phyloP scores from a whole-genome alignment of 345 rosid genomes.

The Populus euphratica region DNA sequence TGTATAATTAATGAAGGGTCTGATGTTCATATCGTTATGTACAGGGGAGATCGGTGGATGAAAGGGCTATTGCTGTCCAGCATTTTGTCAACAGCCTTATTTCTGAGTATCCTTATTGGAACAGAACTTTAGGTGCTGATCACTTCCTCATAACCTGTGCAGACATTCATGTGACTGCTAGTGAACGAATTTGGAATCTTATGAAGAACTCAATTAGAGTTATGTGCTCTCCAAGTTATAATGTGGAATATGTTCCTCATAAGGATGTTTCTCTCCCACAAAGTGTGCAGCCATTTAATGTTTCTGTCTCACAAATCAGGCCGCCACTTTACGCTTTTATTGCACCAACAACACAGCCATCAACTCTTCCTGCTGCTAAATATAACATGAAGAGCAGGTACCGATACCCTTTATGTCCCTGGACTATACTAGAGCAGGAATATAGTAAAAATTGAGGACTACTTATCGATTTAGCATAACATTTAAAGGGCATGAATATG shows the following conservation, averaged over 20 bases:
- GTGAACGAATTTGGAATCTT: background rate
- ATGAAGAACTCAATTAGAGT: constrained; percentile 23
- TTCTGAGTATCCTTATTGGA: constrained; percentile 23
- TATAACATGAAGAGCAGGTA: constrained; percentile 16
- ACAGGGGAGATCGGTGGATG: constrained; percentile 3
- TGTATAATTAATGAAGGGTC: too few relatives aligned
- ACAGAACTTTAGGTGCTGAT: constrained; percentile 23
- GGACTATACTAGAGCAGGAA: background rate
- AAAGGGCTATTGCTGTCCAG: background rate
- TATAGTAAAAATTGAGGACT: background rate
- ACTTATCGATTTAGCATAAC: too few relatives aligned
- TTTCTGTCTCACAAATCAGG: constrained; percentile 17
- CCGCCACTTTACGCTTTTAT: constrained; percentile 9
- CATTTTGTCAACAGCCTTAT: constrained; percentile 9
- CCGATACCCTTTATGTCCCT: background rate
- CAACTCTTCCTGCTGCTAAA: constrained; percentile 5
- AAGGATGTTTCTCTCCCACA: constrained; percentile 30
- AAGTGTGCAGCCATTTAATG: background rate
- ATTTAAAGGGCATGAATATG: too few relatives aligned
- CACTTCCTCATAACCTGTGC: constrained; percentile 27
- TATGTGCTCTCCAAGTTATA: constrained; percentile 19
- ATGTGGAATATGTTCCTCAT: constrained; percentile 14
- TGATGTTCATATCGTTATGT: background rate
- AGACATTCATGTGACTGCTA: constrained; percentile 2
- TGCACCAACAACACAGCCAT: constrained; percentile 6